Evolutionary conservation across 495 filamentous ascomycete species (phyloP).

Genomic region (Penicillium bovifimosum): DNA sequence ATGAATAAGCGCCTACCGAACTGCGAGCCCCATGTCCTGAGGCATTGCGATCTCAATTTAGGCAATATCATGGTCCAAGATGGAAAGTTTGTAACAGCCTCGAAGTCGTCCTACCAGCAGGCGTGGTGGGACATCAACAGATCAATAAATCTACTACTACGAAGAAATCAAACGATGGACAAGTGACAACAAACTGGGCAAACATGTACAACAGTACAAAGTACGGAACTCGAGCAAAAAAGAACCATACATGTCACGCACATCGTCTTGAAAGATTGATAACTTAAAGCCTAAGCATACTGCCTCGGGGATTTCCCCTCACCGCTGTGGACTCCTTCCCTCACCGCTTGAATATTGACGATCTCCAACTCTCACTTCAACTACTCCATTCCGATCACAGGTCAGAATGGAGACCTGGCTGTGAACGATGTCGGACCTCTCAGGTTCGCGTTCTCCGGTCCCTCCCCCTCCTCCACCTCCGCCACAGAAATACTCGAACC

Average conservation of each 20-base stretch:
- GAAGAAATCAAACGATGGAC: too few species aligned
- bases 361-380: conserved; percentile 11
- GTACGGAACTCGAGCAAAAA: too few species aligned
- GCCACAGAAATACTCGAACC: conserved; percentile 45
- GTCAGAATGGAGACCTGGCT: conserved; percentile 22
- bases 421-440: conserved; percentile 42
- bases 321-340: background rate
- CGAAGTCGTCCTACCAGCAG: too few species aligned
- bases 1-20: too few species aligned
- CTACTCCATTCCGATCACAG: conserved; percentile 17
- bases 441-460: conserved; percentile 32
- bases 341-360: conserved; percentile 19
- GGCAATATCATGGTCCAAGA: too few species aligned
- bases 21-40: too few species aligned
- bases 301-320: background rate
- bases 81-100: too few species aligned
- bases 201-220: too few species aligned
- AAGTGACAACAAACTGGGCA: too few species aligned
- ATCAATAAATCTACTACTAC: too few species aligned
- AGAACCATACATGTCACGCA: background rate
- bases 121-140: too few species aligned
- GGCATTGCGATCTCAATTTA: too few species aligned
- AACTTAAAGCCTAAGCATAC: background rate
- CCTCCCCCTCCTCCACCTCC: conserved; percentile 49
- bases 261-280: background rate